These are phyloP conservation scores for Diaporthe helianthi DNA, from an alignment of 2,329 filamentous ascomycete species.

Conservation along the genomic window DNA sequence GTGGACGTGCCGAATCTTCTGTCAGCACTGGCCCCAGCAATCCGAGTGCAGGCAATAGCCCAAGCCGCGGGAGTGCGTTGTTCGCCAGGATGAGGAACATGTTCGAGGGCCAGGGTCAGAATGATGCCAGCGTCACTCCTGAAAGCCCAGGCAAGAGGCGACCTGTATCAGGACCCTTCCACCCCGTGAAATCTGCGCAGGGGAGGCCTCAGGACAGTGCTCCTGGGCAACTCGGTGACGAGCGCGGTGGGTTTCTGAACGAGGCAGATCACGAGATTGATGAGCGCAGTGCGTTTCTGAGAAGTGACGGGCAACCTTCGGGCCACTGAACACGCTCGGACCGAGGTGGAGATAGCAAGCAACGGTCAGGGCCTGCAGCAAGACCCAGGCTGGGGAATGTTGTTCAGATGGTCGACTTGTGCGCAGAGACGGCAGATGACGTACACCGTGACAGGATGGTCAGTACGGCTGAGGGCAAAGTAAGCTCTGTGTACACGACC, in stretches of 20 bases:
- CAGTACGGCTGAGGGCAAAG: constrained; percentile 9
- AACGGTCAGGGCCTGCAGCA: constrained; percentile 5
- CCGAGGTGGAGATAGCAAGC: constrained; percentile 33
- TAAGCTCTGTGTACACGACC: constrained; percentile 24
- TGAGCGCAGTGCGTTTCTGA: constrained; percentile 44
- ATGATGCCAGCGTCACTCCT: constrained; percentile 10
- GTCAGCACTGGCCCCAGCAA: constrained; percentile 23
- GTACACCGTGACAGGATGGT: constrained; percentile 24
- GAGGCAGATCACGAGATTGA: constrained; percentile 37
- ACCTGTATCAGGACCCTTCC: constrained; percentile 39
- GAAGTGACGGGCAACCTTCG: constrained; percentile 31
- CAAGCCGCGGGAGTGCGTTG: constrained; percentile 39
- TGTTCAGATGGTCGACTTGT: constrained; percentile 1
- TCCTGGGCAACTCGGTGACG: background rate
- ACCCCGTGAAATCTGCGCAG: constrained; percentile 26
- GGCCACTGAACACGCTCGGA: constrained; percentile 49
- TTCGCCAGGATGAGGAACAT: constrained; percentile 51
- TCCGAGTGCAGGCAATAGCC: constrained; percentile 19
- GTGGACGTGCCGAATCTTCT: constrained; percentile 29
- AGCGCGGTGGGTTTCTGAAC: constrained; percentile 21
- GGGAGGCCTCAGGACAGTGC: background rate
- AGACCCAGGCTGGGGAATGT: constrained; percentile 4
- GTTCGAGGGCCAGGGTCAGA: constrained; percentile 44
- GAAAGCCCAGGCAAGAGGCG: constrained; percentile 36
- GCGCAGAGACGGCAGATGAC: constrained; percentile 32